phyloP scores from a whole-genome alignment of 2,329 filamentous ascomycete species.

The Fusarium chuoi region DNA sequence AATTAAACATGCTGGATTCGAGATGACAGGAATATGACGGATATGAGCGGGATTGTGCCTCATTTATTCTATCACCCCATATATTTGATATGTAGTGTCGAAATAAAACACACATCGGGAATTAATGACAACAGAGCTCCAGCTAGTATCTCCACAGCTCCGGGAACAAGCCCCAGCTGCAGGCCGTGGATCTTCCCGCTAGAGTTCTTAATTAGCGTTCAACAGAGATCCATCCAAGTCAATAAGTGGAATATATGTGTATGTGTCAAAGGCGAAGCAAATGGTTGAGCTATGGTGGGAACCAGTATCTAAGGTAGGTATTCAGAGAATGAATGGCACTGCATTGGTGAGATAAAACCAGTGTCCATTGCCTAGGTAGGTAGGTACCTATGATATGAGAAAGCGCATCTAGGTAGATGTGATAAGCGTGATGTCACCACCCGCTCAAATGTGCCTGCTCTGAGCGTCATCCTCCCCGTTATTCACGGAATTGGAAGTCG shows the following conservation, averaged over 20 bases:
- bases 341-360: neutral
- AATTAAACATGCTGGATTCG: neutral
- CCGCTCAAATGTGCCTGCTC: neutral
- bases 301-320: neutral
- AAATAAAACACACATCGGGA: constrained; percentile 15
- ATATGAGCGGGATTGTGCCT: neutral
- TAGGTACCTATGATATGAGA: neutral
- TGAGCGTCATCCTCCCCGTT: constrained; percentile 12
- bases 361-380: too few relatives aligned
- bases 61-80: constrained; percentile 6
- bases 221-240: constrained; percentile 1
- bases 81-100: neutral
- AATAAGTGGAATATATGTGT: neutral
- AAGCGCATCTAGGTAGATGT: neutral
- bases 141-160: neutral
- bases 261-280: neutral
- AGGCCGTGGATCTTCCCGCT: constrained; percentile 24
- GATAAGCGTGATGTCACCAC: constrained; percentile 31
- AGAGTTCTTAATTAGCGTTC: constrained; percentile 11
- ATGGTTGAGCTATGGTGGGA: neutral
- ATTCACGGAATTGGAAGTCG: constrained; percentile 9
- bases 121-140: neutral
- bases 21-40: neutral
- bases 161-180: neutral
- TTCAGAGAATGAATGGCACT: neutral